Base-by-base conservation (phyloP, 2,329 filamentous ascomycete genomes). In the Pseudopyricularia javanii region DNA sequence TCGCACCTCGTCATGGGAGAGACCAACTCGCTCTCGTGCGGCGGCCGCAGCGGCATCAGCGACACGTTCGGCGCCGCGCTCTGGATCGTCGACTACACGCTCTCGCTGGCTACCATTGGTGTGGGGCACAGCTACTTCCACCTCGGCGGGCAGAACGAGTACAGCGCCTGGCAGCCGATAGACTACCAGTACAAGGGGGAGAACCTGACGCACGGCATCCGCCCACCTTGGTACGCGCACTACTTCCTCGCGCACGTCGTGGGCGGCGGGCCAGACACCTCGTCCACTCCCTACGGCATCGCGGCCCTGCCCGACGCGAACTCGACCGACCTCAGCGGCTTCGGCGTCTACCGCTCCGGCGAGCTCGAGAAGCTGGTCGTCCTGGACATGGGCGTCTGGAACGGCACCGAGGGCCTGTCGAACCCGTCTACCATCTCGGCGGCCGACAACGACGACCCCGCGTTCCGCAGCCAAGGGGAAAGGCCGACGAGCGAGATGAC, bases 41-140 rank as follows among this genome's bases (percentile, higher is more conserved):
- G 64, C 17, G 68, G 68, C 49, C 60, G 60, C 4, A 62, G 63
- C 15, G 72, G 73, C 11, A 66, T 74, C 48, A 66, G 64, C 45
- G 71, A 74, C 54, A 73, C 71, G 0, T 73, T 74, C 54, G 74
- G 73, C 49, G 72, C 72, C 7, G 74, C 68, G 17, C 68, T 76
- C 7, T 76, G 73, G 74, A 66, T 66, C 51, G 62, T 73, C 28
- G 74, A 76, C 61, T 75, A 66, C 22, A 49, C 55, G 17, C 48
- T 56, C 6, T 51, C 49, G 33, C 50, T 51, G 47, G 55, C 55
- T 8, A 37, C 55, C 17, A 50, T 51, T 11, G 55, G 55, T 24
- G 50, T 47, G 22, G 30, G 47, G n/a, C 51, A 53, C 30, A 40
- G 52, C 47, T 53, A 56, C 55, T 56, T 49, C 56, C 60, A 50